Evolutionary conservation across 768 basidiomycete genomes (phyloP), one percentile per base, ranked within the genome.

Genomic region (Podaxis sp.): DNA sequence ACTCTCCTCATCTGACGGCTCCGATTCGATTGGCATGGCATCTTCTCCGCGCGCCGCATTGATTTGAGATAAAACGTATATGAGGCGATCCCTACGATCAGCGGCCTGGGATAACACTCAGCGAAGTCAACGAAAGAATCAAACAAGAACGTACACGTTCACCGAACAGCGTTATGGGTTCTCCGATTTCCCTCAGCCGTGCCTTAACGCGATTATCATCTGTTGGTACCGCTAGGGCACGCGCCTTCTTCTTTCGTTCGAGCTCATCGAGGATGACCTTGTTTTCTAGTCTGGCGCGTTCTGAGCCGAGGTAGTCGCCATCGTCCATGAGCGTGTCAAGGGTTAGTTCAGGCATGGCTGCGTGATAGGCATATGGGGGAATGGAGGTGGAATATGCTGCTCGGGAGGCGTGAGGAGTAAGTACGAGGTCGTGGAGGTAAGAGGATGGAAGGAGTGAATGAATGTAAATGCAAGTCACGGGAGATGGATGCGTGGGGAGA

Each of bases 91-190:
- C 72, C 97, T 80, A 67, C 96, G 84, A 79, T 99, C 97, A 70
- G 95, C 94, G 67, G 94, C 92, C 95, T 98, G 73, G 54, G 50
- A 65, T 63, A 62, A 54, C 1, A 17, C 19, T 59, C 46, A 53
- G 62, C 64, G 68, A 58, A 65, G 57, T n/a, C 65, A 47, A 53
- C 38, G 33, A 22, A 43, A 33, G 46, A 17, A 46, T 52, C n/a
- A 63, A 54, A 57, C 33, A 46, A 50, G 47, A n/a, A 85, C 93
- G 74, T 71, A 97, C 95, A 63, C 94, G 88, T 84, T 98, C 97
- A 66, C 96, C 97, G 68, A 98, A 99, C 27, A 98, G 82, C 4
- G 96, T 98, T 70, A 98, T 96, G 41, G 97, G 97, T 73, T 99
- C 94, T 41, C 94, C 96, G 68, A 97, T 88, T 76, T 96, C 94